Percentiles rank a stretch among this genome's conserved stretches.
phyloP scores from a whole-genome alignment of 2,329 filamentous ascomycete genomes.

The Colletotrichum sp. region DNA sequence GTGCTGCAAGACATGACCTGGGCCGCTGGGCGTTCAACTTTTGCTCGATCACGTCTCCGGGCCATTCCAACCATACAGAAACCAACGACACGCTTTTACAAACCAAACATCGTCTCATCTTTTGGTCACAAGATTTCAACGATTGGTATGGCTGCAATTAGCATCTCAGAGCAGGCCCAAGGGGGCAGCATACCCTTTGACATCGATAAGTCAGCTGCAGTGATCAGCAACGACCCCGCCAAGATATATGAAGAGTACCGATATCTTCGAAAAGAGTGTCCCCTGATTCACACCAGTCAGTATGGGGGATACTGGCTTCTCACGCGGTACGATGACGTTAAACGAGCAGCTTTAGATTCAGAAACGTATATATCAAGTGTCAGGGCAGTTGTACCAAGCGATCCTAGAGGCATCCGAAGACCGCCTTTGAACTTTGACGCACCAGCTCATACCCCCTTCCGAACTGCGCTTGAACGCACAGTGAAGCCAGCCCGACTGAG shows the following conservation, averaged over 20 bases:
- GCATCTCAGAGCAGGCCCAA: not conserved
- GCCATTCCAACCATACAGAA: not conserved
- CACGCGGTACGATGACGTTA: conserved; percentile 25
- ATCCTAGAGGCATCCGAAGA: conserved; percentile 20
- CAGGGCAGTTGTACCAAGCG: conserved; percentile 21
- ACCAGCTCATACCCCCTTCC: conserved; percentile 24
- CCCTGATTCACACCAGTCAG: conserved; percentile 21
- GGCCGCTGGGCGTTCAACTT: not conserved
- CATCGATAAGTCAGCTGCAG: conserved; percentile 22
- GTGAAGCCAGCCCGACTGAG: conserved; percentile 22
- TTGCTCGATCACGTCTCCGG: not conserved
- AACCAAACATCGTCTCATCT: not conserved
- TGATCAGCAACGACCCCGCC: conserved; percentile 21
- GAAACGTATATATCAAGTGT: conserved; percentile 21
- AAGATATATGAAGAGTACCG: conserved; percentile 24
- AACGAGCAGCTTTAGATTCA: conserved; percentile 22
- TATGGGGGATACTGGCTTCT: conserved; percentile 26
- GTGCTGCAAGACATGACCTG: not conserved
- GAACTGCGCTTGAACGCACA: conserved; percentile 23
- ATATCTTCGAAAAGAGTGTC: conserved; percentile 21
- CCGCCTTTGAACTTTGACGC: conserved; percentile 27
- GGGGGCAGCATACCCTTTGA: not conserved
- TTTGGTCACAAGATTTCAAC: too few species aligned
- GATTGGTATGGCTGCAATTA: not conserved
- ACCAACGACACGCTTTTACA: not conserved